Evolutionary conservation across 2,329 filamentous ascomycete species (phyloP).

Genomic region (Stagonosporopsis tanaceti): DNA sequence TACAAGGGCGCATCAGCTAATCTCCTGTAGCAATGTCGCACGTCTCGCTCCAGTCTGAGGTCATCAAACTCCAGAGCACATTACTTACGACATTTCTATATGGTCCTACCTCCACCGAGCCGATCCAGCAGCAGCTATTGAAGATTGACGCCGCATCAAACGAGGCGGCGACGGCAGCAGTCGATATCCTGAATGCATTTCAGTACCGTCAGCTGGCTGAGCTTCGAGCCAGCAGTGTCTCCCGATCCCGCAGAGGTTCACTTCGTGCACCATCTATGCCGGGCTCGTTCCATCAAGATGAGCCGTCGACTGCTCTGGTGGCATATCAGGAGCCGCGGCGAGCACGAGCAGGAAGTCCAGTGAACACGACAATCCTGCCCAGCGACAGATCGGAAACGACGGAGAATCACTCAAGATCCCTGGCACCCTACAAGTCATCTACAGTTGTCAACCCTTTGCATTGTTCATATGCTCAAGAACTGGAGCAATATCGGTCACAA

Average conservation of each 20-base stretch:
- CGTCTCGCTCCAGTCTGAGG: conserved; percentile 44
- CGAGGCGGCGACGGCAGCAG: conserved; percentile 36
- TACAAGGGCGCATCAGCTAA: background rate
- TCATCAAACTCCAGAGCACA: conserved; percentile 45
- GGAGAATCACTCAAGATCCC: conserved; percentile 35
- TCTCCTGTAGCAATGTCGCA: conserved; percentile 38
- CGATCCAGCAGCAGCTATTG: conserved; percentile 44
- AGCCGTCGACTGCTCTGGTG: conserved; percentile 35
- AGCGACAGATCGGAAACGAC: conserved; percentile 28
- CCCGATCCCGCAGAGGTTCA: conserved; percentile 8
- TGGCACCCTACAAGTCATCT: conserved; percentile 32
- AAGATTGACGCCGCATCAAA: conserved; percentile 43
- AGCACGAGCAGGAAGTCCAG: conserved; percentile 28
- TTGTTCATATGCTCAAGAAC: conserved; percentile 44
- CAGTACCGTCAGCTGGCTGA: conserved; percentile 35
- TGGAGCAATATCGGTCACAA: conserved; percentile 40
- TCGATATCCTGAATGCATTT: conserved; percentile 40
- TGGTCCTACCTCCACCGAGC: conserved; percentile 43
- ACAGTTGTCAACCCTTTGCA: conserved; percentile 32
- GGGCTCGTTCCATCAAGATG: conserved; percentile 4
- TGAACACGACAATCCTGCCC: conserved; percentile 38
- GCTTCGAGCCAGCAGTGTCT: conserved; percentile 20
- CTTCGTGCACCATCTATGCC: conserved; percentile 9
- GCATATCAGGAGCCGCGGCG: conserved; percentile 28
- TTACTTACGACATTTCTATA: conserved; percentile 47